Conservation (phyloP, 2,329 filamentous ascomycete species). For the Penicillium brevicompactum region DNA sequence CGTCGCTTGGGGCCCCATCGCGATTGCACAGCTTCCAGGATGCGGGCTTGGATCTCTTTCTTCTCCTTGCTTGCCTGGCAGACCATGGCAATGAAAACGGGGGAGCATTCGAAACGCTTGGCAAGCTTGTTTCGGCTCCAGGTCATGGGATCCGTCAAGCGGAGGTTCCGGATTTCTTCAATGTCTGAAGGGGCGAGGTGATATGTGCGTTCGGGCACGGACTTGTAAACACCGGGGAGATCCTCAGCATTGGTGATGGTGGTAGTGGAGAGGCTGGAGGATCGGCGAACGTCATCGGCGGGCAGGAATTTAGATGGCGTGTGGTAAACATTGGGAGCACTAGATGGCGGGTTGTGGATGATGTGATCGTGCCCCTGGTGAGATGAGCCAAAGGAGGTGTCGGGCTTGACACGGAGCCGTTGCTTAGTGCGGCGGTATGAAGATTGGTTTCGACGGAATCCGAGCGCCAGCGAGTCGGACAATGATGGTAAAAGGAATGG, state of each 20-base stretch:
- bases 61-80: conserved; percentile 55
- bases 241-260: conserved; percentile 22
- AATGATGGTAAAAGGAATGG: conserved; percentile 44
- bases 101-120: conserved; percentile 64
- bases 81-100: conserved; percentile 64
- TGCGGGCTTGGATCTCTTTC: conserved; percentile 49
- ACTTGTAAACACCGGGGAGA: conserved; percentile 54
- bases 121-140: conserved; percentile 64
- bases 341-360: conserved; percentile 68
- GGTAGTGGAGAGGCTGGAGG: conserved; percentile 30
- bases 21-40: conserved; percentile 57
- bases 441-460: conserved; percentile 49
- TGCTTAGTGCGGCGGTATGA: conserved; percentile 55
- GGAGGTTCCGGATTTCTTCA: conserved; percentile 60
- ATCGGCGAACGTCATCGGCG: conserved; percentile 57
- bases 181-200: conserved; percentile 61
- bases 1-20: conserved; percentile 63
- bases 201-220: conserved; percentile 60
- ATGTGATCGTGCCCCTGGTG: conserved; percentile 54
- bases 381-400: conserved; percentile 50
- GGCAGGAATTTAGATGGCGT: conserved; percentile 68
- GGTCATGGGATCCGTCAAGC: conserved; percentile 56
- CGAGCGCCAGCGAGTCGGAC: conserved; percentile 34
- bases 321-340: conserved; percentile 64
- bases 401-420: conserved; percentile 54